Conservation (phyloP, 2,329 filamentous ascomycete genomes). For the Tolypocladium sp. region DNA sequence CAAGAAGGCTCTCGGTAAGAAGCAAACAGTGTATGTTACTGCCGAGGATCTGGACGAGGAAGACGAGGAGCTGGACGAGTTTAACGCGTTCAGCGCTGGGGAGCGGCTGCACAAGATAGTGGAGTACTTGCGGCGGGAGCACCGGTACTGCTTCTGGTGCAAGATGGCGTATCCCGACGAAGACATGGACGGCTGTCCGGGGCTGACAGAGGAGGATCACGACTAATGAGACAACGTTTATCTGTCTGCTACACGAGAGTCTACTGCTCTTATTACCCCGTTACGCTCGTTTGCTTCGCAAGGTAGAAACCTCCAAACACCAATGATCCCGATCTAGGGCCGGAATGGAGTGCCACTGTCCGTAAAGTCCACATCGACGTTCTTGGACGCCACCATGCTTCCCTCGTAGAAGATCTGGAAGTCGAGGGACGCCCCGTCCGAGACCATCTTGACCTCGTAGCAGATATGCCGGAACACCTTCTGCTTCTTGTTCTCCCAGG, state of each 20-base stretch:
- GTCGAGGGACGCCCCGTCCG: conserved; percentile 6
- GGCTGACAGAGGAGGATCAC: conserved; percentile 75
- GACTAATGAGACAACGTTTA: conserved; percentile 24
- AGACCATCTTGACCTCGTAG: conserved; percentile 6
- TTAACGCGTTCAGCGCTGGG: conserved; percentile 56
- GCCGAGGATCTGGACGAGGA: conserved; percentile 68
- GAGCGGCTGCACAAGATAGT: conserved; percentile 63
- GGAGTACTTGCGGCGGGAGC: conserved; percentile 57
- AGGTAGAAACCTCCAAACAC: no score
- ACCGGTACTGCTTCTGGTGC: conserved; percentile 94
- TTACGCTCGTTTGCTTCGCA: no score
- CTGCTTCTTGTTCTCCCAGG: conserved; percentile 3
- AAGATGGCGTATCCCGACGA: conserved; percentile 70
- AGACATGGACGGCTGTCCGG: conserved; percentile 81
- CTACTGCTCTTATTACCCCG: no score
- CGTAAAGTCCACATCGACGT: conserved; percentile 4
- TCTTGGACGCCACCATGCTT: conserved; percentile 4
- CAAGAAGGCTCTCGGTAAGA: conserved; percentile 55
- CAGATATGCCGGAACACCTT: neutral
- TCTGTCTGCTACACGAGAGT: neutral
- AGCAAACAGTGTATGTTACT: conserved; percentile 43
- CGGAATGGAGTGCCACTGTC: neutral
- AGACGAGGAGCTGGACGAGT: conserved; percentile 71
- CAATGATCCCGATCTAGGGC: no score
- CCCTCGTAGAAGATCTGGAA: conserved; percentile 4